A percentile compares a stretch with the other conserved stretches of the same genome.
Conservation (phyloP, 495 filamentous ascomycete species). For the Usnea hakonensis region DNA sequence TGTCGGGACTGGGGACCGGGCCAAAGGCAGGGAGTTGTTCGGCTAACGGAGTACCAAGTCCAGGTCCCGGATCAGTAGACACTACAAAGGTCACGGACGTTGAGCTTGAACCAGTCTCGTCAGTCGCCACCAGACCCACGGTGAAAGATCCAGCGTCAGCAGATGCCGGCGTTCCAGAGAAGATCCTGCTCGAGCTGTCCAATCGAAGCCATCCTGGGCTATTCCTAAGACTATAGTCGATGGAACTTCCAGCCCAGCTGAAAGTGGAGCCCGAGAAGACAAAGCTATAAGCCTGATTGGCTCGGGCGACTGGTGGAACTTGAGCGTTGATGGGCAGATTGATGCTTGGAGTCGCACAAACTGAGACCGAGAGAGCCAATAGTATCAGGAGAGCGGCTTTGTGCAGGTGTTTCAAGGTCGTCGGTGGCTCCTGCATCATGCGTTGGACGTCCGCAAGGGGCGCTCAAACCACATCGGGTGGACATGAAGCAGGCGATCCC, state of each 20-base stretch:
- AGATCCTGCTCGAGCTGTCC: constrained; percentile 50
- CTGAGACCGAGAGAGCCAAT: constrained; percentile 28
- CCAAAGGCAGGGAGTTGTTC: constrained; percentile 42
- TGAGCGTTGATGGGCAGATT: constrained; percentile 70
- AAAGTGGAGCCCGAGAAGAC: constrained; percentile 64
- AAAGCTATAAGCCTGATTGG: constrained; percentile 56
- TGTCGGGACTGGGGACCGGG: constrained; percentile 39
- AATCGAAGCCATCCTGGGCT: constrained; percentile 64
- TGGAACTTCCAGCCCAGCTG: constrained; percentile 39
- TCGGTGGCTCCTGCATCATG: not conserved
- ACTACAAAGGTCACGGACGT: constrained; percentile 57
- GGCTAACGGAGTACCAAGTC: constrained; percentile 38
- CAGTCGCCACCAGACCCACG: constrained; percentile 56
- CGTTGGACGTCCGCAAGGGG: not conserved
- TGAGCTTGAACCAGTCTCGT: constrained; percentile 46
- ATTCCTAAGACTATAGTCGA: constrained; percentile 55
- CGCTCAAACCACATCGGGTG: not conserved
- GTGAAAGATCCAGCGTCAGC: constrained; percentile 38
- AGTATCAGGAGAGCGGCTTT: constrained; percentile 32
- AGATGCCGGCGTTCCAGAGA: constrained; percentile 55
- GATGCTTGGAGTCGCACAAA: constrained; percentile 41
- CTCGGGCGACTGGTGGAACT: constrained; percentile 64
- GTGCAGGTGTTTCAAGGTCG: not conserved
- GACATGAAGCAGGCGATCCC: not conserved
- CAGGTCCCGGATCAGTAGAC: constrained; percentile 46